Evolutionary conservation across 441 rosid genomes (phyloP), one percentile per base, ranked within the genome.

Genomic region (Biscutella laevigata): DNA sequence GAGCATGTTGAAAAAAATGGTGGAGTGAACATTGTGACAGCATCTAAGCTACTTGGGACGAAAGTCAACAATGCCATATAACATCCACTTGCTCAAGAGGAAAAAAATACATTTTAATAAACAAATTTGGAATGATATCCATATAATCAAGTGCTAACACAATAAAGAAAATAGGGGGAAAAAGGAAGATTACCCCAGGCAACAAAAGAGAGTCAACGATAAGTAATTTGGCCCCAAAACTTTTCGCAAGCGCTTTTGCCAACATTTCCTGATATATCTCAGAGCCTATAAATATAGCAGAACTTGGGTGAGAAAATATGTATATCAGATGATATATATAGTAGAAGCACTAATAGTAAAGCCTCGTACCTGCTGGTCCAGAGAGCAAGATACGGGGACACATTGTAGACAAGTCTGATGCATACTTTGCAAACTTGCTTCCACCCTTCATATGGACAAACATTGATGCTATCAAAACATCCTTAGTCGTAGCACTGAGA

Each of bases 241-340:
- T 71, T 70, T 94, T 94, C 7, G 95, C 92, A 74, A 94, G 92
- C 29, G 96, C 94, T 74, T 89, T 89, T 1, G 75, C 74, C 66
- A 94, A 80, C 54, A 87, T 85, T 74, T 87, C 97, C 67, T 94
- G 99, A 71, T 89, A 94, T 67, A 94, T 94, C 74, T 89, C 99
- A 7, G 99, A 89, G 29, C 99, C 99, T 94, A 67, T 17, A 40
- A 49, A 62, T 10, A 40, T 42, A 54, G 11, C 57, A 64, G 10
- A 57, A 36, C 7, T n/a, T 38, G 21, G 55, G 36, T 30, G 29
- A 38, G 21, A 24, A 20, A 29, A 30, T 13, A 46, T 11, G 7
- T 33, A 26, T 13, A 47, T 37, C 29, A 34, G 38, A 22, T 20
- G 14, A 19, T 36, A 39, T 41, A 30, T 12, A 38, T 59, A 19